Evolutionary conservation across 345 rosid species (phyloP).

Genomic region (Linum tenue): DNA sequence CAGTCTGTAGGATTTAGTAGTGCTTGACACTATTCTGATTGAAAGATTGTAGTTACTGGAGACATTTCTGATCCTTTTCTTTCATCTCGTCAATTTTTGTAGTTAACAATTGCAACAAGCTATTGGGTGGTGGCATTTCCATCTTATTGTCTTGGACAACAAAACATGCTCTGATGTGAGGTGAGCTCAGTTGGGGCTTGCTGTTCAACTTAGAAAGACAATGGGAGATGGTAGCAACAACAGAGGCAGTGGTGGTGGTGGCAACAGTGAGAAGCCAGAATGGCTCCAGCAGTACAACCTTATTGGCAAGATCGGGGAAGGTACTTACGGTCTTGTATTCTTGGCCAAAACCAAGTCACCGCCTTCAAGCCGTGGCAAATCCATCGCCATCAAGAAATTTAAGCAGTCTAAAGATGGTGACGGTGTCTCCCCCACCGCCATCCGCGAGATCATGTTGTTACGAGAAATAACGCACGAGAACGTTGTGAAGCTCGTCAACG

Average conservation of each 20-base stretch:
- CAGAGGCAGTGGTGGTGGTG: neutral
- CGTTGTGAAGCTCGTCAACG: slow-evolving; percentile 94
- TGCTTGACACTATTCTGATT: too few relatives aligned
- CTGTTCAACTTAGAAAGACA: neutral
- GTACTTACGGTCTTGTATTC: slow-evolving; percentile 97
- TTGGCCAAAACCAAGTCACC: slow-evolving; percentile 71
- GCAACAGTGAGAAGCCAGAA: slow-evolving; percentile 62
- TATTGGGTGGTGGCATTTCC: neutral
- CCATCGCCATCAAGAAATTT: slow-evolving; percentile 94
- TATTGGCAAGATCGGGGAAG: slow-evolving; percentile 98
- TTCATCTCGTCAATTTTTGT: neutral
- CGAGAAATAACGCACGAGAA: slow-evolving; percentile 92
- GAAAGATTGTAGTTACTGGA: neutral
- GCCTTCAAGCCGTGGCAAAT: slow-evolving; percentile 58
- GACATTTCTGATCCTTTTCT: neutral
- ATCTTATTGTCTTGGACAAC: neutral
- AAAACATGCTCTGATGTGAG: neutral
- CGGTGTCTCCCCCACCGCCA: slow-evolving; percentile 99
- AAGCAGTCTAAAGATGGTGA: slow-evolving; percentile 99
- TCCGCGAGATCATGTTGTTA: slow-evolving; percentile 97
- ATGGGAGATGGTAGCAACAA: slow-evolving; percentile 7
- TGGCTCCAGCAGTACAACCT: slow-evolving; percentile 98
- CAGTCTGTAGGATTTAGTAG: too few relatives aligned
- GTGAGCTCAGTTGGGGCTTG: neutral
- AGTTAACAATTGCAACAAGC: neutral